Conservation (phyloP, 2,329 filamentous ascomycete genomes). For the Fusarium irregulare region DNA sequence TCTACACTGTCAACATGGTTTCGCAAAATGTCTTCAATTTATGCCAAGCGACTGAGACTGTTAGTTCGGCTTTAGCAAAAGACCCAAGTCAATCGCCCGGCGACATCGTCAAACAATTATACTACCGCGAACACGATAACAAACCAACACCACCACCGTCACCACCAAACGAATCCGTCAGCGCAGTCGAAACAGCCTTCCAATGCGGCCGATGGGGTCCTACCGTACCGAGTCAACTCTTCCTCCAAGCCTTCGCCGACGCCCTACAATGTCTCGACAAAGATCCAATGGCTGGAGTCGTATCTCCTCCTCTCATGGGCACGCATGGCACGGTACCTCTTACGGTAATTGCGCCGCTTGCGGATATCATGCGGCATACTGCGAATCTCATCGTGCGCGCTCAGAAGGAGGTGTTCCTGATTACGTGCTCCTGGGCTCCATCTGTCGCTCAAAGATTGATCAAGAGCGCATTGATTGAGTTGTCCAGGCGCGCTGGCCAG, state of each 20-base stretch:
- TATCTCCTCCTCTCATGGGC: slow-evolving; percentile 64
- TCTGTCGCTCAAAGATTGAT: slow-evolving; percentile 75
- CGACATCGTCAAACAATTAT: slow-evolving; percentile 68
- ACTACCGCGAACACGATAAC: slow-evolving; percentile 47
- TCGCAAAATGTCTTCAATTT: slow-evolving; percentile 57
- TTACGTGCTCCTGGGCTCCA: slow-evolving; percentile 81
- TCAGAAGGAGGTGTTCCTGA: slow-evolving; percentile 77
- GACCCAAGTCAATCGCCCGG: slow-evolving; percentile 64
- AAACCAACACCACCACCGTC: slow-evolving; percentile 31
- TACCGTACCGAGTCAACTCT: slow-evolving; percentile 72
- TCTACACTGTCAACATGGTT: slow-evolving; percentile 38
- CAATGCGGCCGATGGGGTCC: slow-evolving; percentile 76
- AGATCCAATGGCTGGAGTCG: slow-evolving; percentile 62
- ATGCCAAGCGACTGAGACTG: slow-evolving; percentile 64
- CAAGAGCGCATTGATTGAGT: slow-evolving; percentile 74
- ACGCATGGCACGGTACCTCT: slow-evolving; percentile 72
- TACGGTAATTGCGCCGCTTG: slow-evolving; percentile 66
- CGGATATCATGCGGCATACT: slow-evolving; percentile 79
- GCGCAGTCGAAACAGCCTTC: slow-evolving; percentile 63
- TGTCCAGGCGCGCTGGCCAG: slow-evolving; percentile 72
- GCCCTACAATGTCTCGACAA: slow-evolving; percentile 66
- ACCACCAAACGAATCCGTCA: background rate
- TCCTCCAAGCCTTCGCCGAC: slow-evolving; percentile 76
- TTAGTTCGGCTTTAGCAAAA: slow-evolving; percentile 67
- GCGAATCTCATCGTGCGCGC: slow-evolving; percentile 80